Evolutionary conservation across 2,329 filamentous ascomycete species (phyloP), one percentile per base, ranked within the genome.

Genomic region (Chalaropsis ovoidea): DNA sequence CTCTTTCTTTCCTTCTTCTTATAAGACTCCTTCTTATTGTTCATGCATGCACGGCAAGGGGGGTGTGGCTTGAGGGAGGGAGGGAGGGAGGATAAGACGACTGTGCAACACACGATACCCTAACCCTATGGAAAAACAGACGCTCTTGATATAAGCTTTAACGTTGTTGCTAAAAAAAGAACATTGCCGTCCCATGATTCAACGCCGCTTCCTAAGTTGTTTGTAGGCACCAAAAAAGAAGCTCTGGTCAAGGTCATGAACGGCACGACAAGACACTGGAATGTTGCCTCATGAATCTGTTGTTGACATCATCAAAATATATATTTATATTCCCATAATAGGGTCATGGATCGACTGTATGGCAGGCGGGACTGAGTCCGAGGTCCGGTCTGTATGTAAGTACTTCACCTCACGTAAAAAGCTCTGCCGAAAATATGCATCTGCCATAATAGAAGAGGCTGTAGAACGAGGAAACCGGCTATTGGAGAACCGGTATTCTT

Each of bases 181-280:
- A 52, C 5, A 19, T 3, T 15, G 19, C 3, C 47, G 15, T 4
- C 8, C 13, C 17, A 2, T 11, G 17, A 17, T 27, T n/a, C 27
- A 35, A 17, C 52, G 52, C 52, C 52, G 52, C 52, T 58, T 58
- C 52, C 24, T 35, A 3, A 1, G 11, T 10, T 54, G n/a, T n/a
- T n/a, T n/a, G n/a, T n/a, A n/a, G n/a, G n/a, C 31, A 31, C 19
- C 8, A 61, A 61, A 61, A 61, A 61, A 19, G 41, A 61, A 43
- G 58, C 39, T 42, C 58, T 19, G 31, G 17, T 54, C n/a, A 35
- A 5, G n/a, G 35, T 1, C 13, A 4, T 58, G 24, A 35, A 31
- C 52, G 17, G 52, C 52, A 58, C 22, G 13, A 43, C 4, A 24
- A 24, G 47, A 19, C 19, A 52, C 24, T 31, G 31, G 31, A 2